Evolutionary conservation across 371 early-diverging fungal genomes (phyloP).

Genomic region (Massospora cicadina): DNA sequence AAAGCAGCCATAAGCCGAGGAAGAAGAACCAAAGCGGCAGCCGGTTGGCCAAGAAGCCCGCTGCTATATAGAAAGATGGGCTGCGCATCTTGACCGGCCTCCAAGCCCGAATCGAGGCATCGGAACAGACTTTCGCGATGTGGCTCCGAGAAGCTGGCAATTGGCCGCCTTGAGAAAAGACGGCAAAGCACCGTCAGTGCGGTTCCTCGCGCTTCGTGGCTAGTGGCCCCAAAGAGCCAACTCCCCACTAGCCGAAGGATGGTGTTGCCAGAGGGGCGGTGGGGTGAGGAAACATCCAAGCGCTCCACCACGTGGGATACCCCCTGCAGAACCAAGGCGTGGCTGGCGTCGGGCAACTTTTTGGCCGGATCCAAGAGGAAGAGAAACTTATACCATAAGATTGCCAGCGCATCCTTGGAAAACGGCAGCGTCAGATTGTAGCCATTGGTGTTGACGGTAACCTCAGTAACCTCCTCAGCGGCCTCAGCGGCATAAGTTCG

Average conservation of each 20-base stretch:
- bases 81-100: not conserved
- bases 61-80: not conserved
- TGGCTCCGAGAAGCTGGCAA: not conserved
- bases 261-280: constrained; percentile 49
- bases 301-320: not conserved
- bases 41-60: not conserved
- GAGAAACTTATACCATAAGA: not conserved
- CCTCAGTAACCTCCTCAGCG: not conserved
- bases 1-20: not conserved
- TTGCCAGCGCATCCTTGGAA: not conserved
- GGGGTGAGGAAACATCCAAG: not conserved
- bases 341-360: not conserved
- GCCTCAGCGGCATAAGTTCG: not conserved
- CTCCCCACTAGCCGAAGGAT: constrained; percentile 57
- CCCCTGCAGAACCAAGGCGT: not conserved
- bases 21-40: not conserved
- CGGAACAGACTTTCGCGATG: not conserved
- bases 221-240: constrained; percentile 47
- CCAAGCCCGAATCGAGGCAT: not conserved
- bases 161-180: not conserved
- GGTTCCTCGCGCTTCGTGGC: not conserved
- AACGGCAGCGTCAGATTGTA: not conserved
- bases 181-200: not conserved
- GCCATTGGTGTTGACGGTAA: not conserved
- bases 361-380: not conserved